Conservation (phyloP, 164 flowering plant species). For the Pachysandra terminalis region DNA sequence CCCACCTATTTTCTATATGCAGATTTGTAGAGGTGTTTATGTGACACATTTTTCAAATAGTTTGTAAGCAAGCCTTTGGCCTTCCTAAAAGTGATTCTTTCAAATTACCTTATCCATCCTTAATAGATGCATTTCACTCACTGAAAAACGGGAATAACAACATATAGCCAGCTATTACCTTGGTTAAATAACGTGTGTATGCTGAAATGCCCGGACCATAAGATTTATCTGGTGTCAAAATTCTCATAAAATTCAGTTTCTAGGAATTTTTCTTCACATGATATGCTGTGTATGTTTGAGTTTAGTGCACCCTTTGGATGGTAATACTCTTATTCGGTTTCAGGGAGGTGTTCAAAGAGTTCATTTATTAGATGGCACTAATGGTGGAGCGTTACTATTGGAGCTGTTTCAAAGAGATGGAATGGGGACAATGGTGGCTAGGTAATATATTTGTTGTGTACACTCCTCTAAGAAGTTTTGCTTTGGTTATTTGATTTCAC, state of each 20-base stretch:
- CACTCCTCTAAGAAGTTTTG: background rate
- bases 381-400: slow-evolving; percentile 68
- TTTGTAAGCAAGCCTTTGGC: no score
- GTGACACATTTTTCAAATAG: no score
- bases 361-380: slow-evolving; percentile 87
- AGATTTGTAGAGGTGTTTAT: no score
- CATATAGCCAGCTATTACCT: slow-evolving; percentile 10
- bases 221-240: slow-evolving; percentile 15
- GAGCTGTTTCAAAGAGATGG: slow-evolving; percentile 96
- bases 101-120: background rate
- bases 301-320: slow-evolving; percentile 20
- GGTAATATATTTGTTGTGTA: slow-evolving; percentile 38
- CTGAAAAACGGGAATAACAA: background rate
- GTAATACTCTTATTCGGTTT: slow-evolving; percentile 12
- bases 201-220: background rate
- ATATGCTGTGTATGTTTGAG: background rate
- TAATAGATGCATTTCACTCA: background rate
- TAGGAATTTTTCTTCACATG: slow-evolving; percentile 15
- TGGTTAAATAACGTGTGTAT: background rate
- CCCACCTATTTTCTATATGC: slow-evolving; percentile 13
- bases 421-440: slow-evolving; percentile 98
- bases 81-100: background rate
- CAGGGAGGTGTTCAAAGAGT: slow-evolving; percentile 99
- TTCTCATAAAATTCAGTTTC: background rate
- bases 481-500: background rate